Conservation (phyloP, 805 yeast species). For the Saccharomyces jurei region DNA sequence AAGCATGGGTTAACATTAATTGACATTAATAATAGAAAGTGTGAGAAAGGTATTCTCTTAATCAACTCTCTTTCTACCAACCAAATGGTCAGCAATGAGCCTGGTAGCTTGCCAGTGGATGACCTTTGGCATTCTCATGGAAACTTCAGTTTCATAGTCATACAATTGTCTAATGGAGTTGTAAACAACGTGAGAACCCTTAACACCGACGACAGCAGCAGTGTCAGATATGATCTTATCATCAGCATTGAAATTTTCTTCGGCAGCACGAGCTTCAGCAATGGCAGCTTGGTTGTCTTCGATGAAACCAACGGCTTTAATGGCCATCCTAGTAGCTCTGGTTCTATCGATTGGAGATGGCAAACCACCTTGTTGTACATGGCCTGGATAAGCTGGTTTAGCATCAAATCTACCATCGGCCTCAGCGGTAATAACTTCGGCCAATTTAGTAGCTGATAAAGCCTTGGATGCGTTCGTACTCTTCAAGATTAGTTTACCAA, state of each 20-base stretch:
- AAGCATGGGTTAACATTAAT: not conserved
- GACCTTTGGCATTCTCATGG: constrained; percentile 77
- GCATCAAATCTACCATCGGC: constrained; percentile 63
- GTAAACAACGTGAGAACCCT: constrained; percentile 67
- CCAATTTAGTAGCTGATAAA: constrained; percentile 57
- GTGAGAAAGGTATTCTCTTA: constrained; percentile 1
- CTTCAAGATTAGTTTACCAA: constrained; percentile 63
- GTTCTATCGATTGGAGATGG: constrained; percentile 77
- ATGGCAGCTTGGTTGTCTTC: constrained; percentile 35
- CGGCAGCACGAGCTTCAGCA: constrained; percentile 26
- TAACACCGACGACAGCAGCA: constrained; percentile 78
- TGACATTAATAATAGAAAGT: not conserved
- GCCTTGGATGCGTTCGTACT: constrained; percentile 66
- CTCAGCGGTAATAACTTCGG: constrained; percentile 58
- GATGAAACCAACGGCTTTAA: constrained; percentile 61
- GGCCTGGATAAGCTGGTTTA: constrained; percentile 77
- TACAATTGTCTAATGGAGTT: constrained; percentile 67
- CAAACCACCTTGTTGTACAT: constrained; percentile 75
- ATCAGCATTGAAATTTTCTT: constrained; percentile 24
- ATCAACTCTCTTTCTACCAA: constrained; percentile 49
- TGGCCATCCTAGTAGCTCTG: constrained; percentile 62
- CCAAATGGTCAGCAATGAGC: constrained; percentile 76
- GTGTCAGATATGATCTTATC: constrained; percentile 38
- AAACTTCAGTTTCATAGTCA: constrained; percentile 78
- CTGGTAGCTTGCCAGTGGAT: constrained; percentile 76